Conservation (phyloP, 179 eudicot species). For the Amaranthus tricolor region DNA sequence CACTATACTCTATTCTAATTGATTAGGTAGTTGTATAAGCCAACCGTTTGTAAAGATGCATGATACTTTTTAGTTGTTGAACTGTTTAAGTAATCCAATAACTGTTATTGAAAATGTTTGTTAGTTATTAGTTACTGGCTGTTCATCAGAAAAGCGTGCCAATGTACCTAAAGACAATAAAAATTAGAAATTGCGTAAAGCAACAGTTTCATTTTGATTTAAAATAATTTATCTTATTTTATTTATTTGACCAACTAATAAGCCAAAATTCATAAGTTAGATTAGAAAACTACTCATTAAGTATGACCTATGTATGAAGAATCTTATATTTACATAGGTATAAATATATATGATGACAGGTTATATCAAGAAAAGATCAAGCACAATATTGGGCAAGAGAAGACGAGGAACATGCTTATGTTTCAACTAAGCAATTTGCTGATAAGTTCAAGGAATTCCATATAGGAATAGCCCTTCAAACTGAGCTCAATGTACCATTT, state of each 20-base stretch:
- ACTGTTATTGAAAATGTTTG: too few species aligned
- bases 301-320: neutral
- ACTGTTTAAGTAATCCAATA: too few species aligned
- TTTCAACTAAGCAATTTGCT: slow-evolving; percentile 26
- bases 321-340: neutral
- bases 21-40: neutral
- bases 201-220: too few species aligned
- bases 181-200: too few species aligned
- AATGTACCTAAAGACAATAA: too few species aligned
- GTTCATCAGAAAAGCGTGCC: too few species aligned
- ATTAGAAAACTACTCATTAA: neutral
- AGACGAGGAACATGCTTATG: slow-evolving; percentile 24
- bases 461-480: slow-evolving; percentile 24
- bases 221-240: too few species aligned
- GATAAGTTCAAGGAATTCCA: slow-evolving; percentile 32
- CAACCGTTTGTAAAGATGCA: neutral
- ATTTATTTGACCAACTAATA: too few species aligned
- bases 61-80: neutral
- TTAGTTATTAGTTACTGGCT: too few species aligned
- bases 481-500: slow-evolving; percentile 26
- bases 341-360: slow-evolving; percentile 13
- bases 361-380: slow-evolving; percentile 36
- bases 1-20: neutral
- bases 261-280: too few species aligned
- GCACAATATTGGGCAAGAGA: slow-evolving; percentile 30